Base-by-base conservation (phyloP, 805 yeast genomes). In the Sugiyamaella marilandica region DNA sequence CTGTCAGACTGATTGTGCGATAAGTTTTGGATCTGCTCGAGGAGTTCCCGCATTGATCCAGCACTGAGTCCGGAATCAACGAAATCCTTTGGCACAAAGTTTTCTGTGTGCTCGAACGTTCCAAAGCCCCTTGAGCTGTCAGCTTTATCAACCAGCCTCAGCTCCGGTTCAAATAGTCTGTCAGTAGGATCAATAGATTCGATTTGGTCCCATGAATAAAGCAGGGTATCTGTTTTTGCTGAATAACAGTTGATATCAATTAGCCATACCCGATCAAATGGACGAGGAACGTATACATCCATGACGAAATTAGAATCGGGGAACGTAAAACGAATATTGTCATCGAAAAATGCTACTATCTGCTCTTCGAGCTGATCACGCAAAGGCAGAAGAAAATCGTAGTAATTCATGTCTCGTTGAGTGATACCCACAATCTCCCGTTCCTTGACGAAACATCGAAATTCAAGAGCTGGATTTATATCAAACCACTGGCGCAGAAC, bases 241-340 rank as follows among this genome's bases (percentile, higher is more conserved):
- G 84, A 74, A 67, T 85, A 92, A 1, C 97, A 95, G 65, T 94
- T 94, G 59, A 94, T 79, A 62, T 94, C 99, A 13, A 94, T 75
- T 1, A 94, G 69, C 70, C 79, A 82, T 0, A 84, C 84, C 53
- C 75, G 77, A 13, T 78, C 67, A 57, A 79, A 81, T 0, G 95
- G 91, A 51, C 85, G 74, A 1, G 97, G 94, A 5, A 94, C 68
- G 63, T 90, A 94, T 0, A 88, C 78, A 63, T 94, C 99, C 59
- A 90, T 73, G 2, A 87, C 87, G 64, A 80, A 87, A 24, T 73
- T 69, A 10, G 72, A 66, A 44, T 80, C 81, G 0, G 81, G 79
- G 62, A 83, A 84, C 1, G 76, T 70, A 0, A 75, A 73, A 24
- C 69, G 62, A 3, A 83, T 63, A 5, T 70, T 69, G 13, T 73